phyloP scores from a whole-genome alignment of 176 grass and related monocot species.

The Metroxylon sagu region DNA sequence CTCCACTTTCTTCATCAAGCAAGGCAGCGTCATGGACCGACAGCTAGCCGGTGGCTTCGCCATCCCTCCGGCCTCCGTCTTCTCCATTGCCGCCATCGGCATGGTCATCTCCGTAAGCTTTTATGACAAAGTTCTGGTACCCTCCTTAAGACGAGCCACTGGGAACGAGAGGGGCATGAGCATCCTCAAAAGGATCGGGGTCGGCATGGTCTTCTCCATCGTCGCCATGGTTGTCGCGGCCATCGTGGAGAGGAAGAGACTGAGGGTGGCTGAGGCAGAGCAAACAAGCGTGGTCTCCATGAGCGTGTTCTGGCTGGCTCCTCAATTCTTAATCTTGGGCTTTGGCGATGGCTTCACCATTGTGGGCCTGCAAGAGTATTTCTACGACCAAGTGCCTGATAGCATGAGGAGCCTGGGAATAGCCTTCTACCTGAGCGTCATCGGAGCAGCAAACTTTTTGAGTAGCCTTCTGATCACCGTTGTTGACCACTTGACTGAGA shows the following conservation, averaged over 20 bases:
- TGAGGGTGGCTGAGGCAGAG: background rate
- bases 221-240: constrained; percentile 31
- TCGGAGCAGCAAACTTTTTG: constrained; percentile 58
- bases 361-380: constrained; percentile 71
- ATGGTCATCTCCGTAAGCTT: constrained; percentile 38
- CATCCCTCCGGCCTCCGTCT: constrained; percentile 52
- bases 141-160: constrained; percentile 33
- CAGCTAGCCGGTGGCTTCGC: constrained; percentile 33
- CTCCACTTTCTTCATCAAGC: constrained; percentile 50
- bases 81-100: constrained; percentile 44
- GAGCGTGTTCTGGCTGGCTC: constrained; percentile 53
- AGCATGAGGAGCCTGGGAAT: constrained; percentile 75
- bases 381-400: constrained; percentile 51
- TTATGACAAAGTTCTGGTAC: constrained; percentile 40
- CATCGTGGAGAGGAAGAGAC: constrained; percentile 36
- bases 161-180: constrained; percentile 31
- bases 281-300: constrained; percentile 15
- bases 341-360: constrained; percentile 54
- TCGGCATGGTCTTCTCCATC: constrained; percentile 30
- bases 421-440: constrained; percentile 57
- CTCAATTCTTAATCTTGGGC: constrained; percentile 60
- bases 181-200: constrained; percentile 51
- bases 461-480: constrained; percentile 56
- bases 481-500: constrained; percentile 23
- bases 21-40: constrained; percentile 38